A percentile compares a stretch with the other conserved stretches of the same genome.
phyloP scores from a whole-genome alignment of 441 rosid species.

The Eutrema salsugineum region DNA sequence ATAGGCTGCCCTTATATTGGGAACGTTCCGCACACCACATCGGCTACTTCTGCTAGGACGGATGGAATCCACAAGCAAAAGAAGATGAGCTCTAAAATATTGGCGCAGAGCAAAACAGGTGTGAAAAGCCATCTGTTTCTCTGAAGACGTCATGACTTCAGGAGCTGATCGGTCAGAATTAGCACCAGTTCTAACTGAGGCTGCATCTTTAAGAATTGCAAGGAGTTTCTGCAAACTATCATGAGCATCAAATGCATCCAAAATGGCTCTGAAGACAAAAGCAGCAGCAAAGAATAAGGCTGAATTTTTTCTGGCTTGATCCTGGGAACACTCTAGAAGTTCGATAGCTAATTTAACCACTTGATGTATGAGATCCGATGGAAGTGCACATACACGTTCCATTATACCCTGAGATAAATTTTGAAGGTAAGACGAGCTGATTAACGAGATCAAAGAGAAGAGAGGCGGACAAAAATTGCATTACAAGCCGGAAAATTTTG shows the following conservation, averaged over 20 bases:
- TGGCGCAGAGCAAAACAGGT: conserved; percentile 94
- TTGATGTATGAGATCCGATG: conserved; percentile 69
- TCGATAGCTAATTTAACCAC: conserved; percentile 89
- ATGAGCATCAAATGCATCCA: conserved; percentile 95
- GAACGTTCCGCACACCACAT: conserved; percentile 64
- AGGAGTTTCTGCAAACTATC: conserved; percentile 88
- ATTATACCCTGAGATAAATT: conserved; percentile 72
- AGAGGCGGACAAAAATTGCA: conserved; percentile 9
- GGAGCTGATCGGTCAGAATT: conserved; percentile 85
- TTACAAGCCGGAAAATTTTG: not conserved
- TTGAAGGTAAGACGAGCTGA: conserved; percentile 1
- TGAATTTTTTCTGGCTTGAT: conserved; percentile 88
- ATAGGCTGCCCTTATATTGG: conserved; percentile 84
- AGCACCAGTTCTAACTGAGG: conserved; percentile 89
- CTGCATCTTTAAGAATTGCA: conserved; percentile 79
- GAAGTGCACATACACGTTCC: conserved; percentile 99
- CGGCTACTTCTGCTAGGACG: conserved; percentile 87
- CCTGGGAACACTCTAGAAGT: conserved; percentile 85
- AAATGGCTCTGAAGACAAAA: conserved; percentile 90
- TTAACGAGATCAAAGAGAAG: not conserved
- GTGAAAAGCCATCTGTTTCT: conserved; percentile 96
- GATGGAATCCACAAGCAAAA: conserved; percentile 83
- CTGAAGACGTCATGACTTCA: conserved; percentile 87
- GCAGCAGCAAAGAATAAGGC: conserved; percentile 96
- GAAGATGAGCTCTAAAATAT: conserved; percentile 96